Evolutionary conservation across 768 basidiomycete genomes (phyloP), one percentile per base, ranked within the genome.

Genomic region (Cantharellus anzutake): DNA sequence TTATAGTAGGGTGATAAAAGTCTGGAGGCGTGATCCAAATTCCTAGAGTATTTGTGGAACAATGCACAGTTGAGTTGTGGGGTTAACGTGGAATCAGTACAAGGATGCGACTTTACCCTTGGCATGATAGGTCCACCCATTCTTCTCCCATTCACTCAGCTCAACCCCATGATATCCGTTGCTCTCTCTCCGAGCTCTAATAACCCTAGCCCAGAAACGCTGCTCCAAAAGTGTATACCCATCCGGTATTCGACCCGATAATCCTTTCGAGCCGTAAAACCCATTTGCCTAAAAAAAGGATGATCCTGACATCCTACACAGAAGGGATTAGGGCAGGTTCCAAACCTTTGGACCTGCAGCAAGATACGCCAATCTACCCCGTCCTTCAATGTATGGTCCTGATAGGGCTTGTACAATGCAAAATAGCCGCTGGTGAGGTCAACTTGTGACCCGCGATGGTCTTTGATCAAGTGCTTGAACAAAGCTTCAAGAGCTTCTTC

Each of bases 391-490:
- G 96, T 75, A 7, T 83, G 73, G 38, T 80, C 73, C 67, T 88
- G 87, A 68, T 98, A 98, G 7, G 77, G 78, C 60, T 76, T 73
- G 67, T 86, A 86, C 40, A 98, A 73, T 4, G 86, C 86, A 68
- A 99, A 98, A 71, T 99, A 99, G 5, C 96, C 96, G 65, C 84
- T 92, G 4, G 96, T 99, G 67, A 97, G 72, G 68, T 96, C 87
- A 38, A 77, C 67, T 34, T 41, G 16, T 7, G 62, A 50, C 60
- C 59, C 59, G 14, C 20, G 58, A 39, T 50, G 55, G 4, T 58
- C n/a, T 16, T 52, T 4, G 14, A 57, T 57, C 37, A 83, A 63
- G 60, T 74, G 69, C n/a, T 76, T 67, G 64, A 89, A 86, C 34
- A 91, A 74, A 40, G 73, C 68, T 3, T 71, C 64, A 38, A 91